phyloP scores from a whole-genome alignment of 1,284 basidiomycete species.

The Naganishia sp. region DNA sequence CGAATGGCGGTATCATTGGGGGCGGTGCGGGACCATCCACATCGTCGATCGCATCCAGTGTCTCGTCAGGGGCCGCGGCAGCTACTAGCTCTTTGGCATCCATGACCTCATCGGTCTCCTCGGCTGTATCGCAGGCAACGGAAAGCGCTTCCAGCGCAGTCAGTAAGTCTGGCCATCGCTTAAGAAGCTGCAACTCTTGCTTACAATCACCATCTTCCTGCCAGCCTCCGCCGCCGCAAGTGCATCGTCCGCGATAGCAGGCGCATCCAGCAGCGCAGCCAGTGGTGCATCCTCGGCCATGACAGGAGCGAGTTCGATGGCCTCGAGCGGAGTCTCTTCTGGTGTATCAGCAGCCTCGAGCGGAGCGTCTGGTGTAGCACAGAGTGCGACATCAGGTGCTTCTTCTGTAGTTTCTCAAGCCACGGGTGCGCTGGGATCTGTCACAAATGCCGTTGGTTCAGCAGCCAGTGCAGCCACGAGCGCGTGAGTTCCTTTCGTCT shows the following conservation, averaged over 20 bases:
- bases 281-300: background rate
- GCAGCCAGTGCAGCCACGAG: slow-evolving; percentile 8
- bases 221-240: slow-evolving; percentile 5
- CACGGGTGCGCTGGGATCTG: slow-evolving; percentile 12
- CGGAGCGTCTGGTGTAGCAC: slow-evolving; percentile 15
- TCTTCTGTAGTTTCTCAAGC: slow-evolving; percentile 22
- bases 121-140: slow-evolving; percentile 8
- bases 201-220: background rate
- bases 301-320: background rate
- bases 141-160: slow-evolving; percentile 14
- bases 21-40: slow-evolving; percentile 22
- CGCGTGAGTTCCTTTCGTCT: slow-evolving; percentile 9
- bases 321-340: slow-evolving; percentile 15
- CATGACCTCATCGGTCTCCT: slow-evolving; percentile 2
- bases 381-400: slow-evolving; percentile 19
- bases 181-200: too few relatives aligned
- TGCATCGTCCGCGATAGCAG: slow-evolving; percentile 21
- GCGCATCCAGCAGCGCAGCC: background rate
- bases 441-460: background rate
- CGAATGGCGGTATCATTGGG: slow-evolving; percentile 29
- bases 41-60: slow-evolving; percentile 14
- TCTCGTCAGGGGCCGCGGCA: slow-evolving; percentile 2
- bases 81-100: slow-evolving; percentile 21
- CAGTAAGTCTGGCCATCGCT: background rate
- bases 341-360: slow-evolving; percentile 1